Conservation (phyloP, 495 filamentous ascomycete species). For the Tuber borchii region DNA sequence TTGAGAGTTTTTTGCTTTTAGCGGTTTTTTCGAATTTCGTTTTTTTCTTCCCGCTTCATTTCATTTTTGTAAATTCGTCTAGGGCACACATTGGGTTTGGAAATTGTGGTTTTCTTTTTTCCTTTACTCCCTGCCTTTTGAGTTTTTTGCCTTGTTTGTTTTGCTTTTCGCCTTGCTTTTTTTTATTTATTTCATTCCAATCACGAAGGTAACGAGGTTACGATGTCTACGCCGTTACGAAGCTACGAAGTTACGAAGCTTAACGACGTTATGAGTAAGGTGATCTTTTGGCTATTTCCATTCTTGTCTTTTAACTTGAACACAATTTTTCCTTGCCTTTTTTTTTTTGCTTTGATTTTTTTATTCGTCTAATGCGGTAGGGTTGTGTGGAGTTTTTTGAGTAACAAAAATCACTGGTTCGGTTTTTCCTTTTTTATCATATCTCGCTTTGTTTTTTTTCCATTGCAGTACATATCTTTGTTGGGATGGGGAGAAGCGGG, state of each 20-base stretch:
- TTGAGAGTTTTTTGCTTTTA: conserved; percentile 48
- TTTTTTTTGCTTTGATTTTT: conserved; percentile 22
- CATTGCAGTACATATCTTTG: background rate
- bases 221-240: conserved; percentile 38
- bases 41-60: conserved; percentile 41
- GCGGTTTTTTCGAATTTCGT: conserved; percentile 46
- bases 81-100: conserved; percentile 33
- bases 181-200: conserved; percentile 29
- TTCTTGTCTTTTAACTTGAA: conserved; percentile 26
- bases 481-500: background rate
- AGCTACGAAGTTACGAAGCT: conserved; percentile 36
- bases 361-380: conserved; percentile 21
- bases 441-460: background rate
- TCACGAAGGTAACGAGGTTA: conserved; percentile 36
- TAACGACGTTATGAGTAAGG: conserved; percentile 27
- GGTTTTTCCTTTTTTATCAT: background rate
- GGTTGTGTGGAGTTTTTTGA: background rate
- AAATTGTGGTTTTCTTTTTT: conserved; percentile 29
- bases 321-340: conserved; percentile 41
- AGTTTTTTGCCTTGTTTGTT: conserved; percentile 25
- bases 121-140: conserved; percentile 12
- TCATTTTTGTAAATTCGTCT: conserved; percentile 37
- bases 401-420: background rate
- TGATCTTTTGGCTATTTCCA: conserved; percentile 19
- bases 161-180: conserved; percentile 17